phyloP scores from a whole-genome alignment of 768 basidiomycete genomes.

The Trametes cingulata region DNA sequence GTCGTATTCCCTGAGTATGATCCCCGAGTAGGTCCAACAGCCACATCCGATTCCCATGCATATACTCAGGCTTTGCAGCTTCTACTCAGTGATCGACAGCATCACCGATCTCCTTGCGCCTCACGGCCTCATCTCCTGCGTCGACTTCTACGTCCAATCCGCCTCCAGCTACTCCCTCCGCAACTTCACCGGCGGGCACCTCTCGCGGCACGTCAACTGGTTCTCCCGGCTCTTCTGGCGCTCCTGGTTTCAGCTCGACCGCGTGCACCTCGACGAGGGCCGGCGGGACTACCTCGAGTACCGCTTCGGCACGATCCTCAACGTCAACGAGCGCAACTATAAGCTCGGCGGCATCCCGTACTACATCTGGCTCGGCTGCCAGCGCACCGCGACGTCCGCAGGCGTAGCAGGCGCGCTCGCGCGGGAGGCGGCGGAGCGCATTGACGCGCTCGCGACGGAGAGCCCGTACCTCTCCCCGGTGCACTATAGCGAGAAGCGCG shows the following conservation, averaged over 20 bases:
- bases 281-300: slow-evolving; percentile 76
- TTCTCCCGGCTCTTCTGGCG: slow-evolving; percentile 27
- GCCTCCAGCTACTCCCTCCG: slow-evolving; percentile 21
- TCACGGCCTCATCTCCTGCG: slow-evolving; percentile 30
- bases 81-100: slow-evolving; percentile 66
- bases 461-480: slow-evolving; percentile 37
- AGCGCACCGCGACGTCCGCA: slow-evolving; percentile 60
- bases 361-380: slow-evolving; percentile 76
- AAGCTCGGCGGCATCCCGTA: slow-evolving; percentile 58
- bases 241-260: slow-evolving; percentile 28
- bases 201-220: slow-evolving; percentile 21
- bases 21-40: slow-evolving; percentile 31
- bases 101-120: slow-evolving; percentile 65
- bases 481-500: slow-evolving; percentile 39
- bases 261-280: slow-evolving; percentile 52
- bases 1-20: slow-evolving; percentile 61
- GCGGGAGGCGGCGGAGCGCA: slow-evolving; percentile 56
- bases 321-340: slow-evolving; percentile 71
- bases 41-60: slow-evolving; percentile 48
- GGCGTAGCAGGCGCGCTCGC: slow-evolving; percentile 60
- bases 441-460: slow-evolving; percentile 21
- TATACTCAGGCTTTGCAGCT: slow-evolving; percentile 33
- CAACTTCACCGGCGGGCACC: slow-evolving; percentile 21
- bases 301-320: slow-evolving; percentile 72
- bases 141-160: slow-evolving; percentile 23